These are phyloP conservation scores for Talaromyces sp. DNA, from an alignment of 2,329 filamentous ascomycete species.

Conservation along the genomic window DNA sequence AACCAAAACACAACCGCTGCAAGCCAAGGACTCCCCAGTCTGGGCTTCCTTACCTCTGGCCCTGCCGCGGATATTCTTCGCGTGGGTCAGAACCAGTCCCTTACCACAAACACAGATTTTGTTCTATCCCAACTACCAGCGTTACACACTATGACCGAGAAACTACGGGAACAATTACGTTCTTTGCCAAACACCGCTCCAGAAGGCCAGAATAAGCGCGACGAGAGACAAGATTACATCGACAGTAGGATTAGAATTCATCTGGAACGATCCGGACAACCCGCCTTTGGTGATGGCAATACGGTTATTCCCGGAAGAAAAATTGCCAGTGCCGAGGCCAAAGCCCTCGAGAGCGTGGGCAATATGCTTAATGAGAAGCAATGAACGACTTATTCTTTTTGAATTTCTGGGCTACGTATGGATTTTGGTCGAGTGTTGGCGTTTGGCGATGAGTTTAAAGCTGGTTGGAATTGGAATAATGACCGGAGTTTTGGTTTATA, in stretches of 20 bases:
- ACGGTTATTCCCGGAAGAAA: constrained; percentile 34
- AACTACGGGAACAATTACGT: constrained; percentile 61
- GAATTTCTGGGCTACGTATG: not conserved
- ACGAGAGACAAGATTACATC: constrained; percentile 75
- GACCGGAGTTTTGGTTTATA: not conserved
- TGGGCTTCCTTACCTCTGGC: constrained; percentile 55
- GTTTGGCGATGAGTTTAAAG: not conserved
- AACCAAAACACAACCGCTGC: constrained; percentile 13
- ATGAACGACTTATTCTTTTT: constrained; percentile 1
- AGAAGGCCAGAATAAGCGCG: constrained; percentile 53
- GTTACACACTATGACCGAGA: constrained; percentile 65
- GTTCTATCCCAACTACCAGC: constrained; percentile 78
- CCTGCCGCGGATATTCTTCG: constrained; percentile 44
- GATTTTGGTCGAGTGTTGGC: constrained; percentile 3
- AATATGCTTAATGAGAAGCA: constrained; percentile 24
- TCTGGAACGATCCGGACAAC: constrained; percentile 55
- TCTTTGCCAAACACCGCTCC: constrained; percentile 33
- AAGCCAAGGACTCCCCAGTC: constrained; percentile 25
- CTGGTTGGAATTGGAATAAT: not conserved
- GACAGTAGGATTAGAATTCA: constrained; percentile 74
- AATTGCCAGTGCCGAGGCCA: constrained; percentile 35
- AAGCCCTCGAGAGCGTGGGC: constrained; percentile 37
- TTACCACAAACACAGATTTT: constrained; percentile 57
- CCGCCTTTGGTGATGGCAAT: constrained; percentile 30
- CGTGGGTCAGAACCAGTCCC: constrained; percentile 33